A percentile compares a stretch with the other conserved stretches of the same genome.
Conservation (phyloP, 1,284 basidiomycete genomes). For the Earliella scabrosa region DNA sequence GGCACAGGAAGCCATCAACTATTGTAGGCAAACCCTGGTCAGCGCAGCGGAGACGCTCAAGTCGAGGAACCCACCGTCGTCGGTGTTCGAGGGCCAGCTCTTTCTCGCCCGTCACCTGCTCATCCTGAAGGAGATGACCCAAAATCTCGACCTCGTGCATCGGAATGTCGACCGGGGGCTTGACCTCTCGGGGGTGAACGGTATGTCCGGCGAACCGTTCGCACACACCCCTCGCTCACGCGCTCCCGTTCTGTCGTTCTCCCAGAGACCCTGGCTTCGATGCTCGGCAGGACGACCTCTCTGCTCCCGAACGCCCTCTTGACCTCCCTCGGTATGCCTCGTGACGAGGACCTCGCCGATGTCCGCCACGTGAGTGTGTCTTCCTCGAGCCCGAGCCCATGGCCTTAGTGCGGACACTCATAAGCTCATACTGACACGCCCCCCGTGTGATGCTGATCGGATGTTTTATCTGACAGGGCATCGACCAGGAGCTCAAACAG, state of each 20-base stretch:
- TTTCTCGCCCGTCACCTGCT: conserved; percentile 91
- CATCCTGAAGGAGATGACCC: conserved; percentile 87
- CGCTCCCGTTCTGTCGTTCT: background rate
- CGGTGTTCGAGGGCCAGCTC: conserved; percentile 70
- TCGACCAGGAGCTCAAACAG: conserved; percentile 82
- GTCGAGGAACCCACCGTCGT: conserved; percentile 48
- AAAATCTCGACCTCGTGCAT: conserved; percentile 71
- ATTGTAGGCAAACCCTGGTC: conserved; percentile 82
- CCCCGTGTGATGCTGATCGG: conserved; percentile 10
- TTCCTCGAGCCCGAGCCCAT: conserved; percentile 4
- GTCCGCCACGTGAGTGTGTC: conserved; percentile 60
- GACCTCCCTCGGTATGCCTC: conserved; percentile 64
- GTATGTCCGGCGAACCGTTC: conserved; percentile 37
- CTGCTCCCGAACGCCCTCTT: conserved; percentile 73
- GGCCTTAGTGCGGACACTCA: conserved; percentile 2
- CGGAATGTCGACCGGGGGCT: conserved; percentile 40
- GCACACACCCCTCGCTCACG: conserved; percentile 12
- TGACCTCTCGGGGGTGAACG: conserved; percentile 55
- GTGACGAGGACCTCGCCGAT: conserved; percentile 61
- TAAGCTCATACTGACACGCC: background rate
- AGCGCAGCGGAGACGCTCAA: conserved; percentile 69
- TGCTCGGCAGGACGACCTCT: conserved; percentile 75
- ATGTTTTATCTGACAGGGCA: conserved; percentile 52
- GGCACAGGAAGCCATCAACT: conserved; percentile 85
- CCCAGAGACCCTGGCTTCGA: conserved; percentile 72